Evolutionary conservation across 345 rosid species (phyloP), one percentile per base, ranked within the genome.

Genomic region (Kandelia obovata): DNA sequence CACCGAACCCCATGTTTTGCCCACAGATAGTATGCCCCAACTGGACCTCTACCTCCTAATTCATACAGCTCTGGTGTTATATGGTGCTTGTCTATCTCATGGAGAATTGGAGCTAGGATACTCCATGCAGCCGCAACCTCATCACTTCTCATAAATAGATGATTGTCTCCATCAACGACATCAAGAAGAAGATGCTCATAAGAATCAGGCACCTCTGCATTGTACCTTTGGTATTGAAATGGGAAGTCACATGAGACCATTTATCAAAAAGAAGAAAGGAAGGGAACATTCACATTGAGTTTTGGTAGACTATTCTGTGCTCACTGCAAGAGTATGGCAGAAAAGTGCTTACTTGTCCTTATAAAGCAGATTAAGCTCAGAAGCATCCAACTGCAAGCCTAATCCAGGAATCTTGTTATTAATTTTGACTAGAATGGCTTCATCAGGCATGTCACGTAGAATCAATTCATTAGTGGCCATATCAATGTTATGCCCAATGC

Each of bases 51-150:
- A 61, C 97, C 88, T 60, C 97, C 97, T 52, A 85, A 71, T 71
- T 87, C 91, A 49, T 86, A 87, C 15, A 85, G 76, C 79, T 91
- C 95, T 0, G 87, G 88, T 17, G 82, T 78, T 7, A 80, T 81
- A 64, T 77, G 80, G 11, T 77, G 75, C 82, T 70, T 80, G 77
- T 87, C 90, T 64, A 91, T 81, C 77, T 82, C 90, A 43, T 83
- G 74, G 46, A 84, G 71, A 61, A 85, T 66, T 0, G 89, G 94
- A 65, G 74, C 78, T 27, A 85, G 67, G 76, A 84, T 87, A 67
- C 61, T 79, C 96, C 96, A 88, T 46, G 90, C 90, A 20, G 88
- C 90, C 4, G 88, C 84, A 39, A 91, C 87, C 87, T 88, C 96
- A 53, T 88, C 92, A 32, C 93, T 90, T 78, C 96, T 86, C 91